These are phyloP conservation scores for Trichoderma lentiforme DNA, from an alignment of 2,329 filamentous ascomycete genomes.

Conservation along the genomic window DNA sequence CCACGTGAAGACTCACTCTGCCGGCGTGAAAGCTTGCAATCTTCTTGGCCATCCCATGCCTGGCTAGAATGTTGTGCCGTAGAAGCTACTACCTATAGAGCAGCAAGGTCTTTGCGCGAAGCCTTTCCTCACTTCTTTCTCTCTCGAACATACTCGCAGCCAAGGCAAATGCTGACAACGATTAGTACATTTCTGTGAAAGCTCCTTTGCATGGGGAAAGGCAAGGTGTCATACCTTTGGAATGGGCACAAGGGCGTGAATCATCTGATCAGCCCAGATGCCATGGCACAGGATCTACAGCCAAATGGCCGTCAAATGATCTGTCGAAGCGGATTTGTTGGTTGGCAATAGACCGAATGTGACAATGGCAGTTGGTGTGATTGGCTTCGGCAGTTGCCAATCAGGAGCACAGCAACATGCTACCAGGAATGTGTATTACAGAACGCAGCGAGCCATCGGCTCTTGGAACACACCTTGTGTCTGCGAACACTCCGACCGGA, in stretches of 20 bases:
- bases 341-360: not conserved
- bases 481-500: not conserved
- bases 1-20: constrained; percentile 10
- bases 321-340: not conserved
- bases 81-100: constrained; percentile 61
- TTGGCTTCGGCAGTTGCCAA: not conserved
- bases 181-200: constrained; percentile 14
- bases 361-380: not conserved
- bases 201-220: not conserved
- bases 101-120: constrained; percentile 80
- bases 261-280: constrained; percentile 55
- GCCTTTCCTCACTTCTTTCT: constrained; percentile 94
- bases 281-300: no score
- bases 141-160: constrained; percentile 87
- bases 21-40: not conserved
- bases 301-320: not conserved
- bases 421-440: not conserved
- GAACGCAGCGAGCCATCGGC: not conserved
- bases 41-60: not conserved
- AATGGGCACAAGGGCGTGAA: constrained; percentile 86
- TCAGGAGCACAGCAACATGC: not conserved
- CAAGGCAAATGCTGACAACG: constrained; percentile 69
- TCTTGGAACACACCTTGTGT: not conserved
- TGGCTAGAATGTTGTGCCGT: constrained; percentile 34
- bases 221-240: constrained; percentile 61